phyloP scores from a whole-genome alignment of 306 rosid species.

The Styphnolobium japonicum region DNA sequence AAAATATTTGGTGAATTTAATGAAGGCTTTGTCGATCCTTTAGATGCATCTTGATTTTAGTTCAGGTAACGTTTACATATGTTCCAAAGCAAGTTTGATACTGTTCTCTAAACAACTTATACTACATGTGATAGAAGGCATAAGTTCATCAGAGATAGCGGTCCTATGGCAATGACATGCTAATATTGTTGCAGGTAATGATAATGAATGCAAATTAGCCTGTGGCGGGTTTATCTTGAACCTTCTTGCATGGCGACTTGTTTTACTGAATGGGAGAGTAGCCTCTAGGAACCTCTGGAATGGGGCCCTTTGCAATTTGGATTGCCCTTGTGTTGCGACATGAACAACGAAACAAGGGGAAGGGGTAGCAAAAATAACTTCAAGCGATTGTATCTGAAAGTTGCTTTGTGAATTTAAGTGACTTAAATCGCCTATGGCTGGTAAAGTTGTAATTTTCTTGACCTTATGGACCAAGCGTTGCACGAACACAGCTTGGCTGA shows the following conservation, averaged over 20 bases:
- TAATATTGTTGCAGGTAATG: conserved; percentile 27
- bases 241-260: conserved; percentile 25
- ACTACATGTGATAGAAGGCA: not conserved
- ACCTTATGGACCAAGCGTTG: conserved; percentile 12
- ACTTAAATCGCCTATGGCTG: conserved; percentile 18
- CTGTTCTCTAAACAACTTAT: not conserved
- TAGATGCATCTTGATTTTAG: conserved; percentile 47
- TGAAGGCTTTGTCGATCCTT: conserved; percentile 38
- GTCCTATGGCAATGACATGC: conserved; percentile 14
- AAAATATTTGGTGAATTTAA: conserved; percentile 75
- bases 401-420: conserved; percentile 19
- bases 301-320: conserved; percentile 6
- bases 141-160: not conserved
- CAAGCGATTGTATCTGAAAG: conserved; percentile 13
- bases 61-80: conserved; percentile 39
- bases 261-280: conserved; percentile 27
- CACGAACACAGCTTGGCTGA: not conserved
- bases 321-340: not conserved
- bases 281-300: not conserved
- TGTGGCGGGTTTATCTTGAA: conserved; percentile 26
- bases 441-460: conserved; percentile 29
- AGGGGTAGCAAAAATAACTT: conserved; percentile 14
- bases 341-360: not conserved
- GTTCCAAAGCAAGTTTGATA: not conserved
- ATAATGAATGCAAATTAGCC: conserved; percentile 7